Evolutionary conservation across 495 filamentous ascomycete genomes (phyloP).

Genomic region (Xylaria nigripes): DNA sequence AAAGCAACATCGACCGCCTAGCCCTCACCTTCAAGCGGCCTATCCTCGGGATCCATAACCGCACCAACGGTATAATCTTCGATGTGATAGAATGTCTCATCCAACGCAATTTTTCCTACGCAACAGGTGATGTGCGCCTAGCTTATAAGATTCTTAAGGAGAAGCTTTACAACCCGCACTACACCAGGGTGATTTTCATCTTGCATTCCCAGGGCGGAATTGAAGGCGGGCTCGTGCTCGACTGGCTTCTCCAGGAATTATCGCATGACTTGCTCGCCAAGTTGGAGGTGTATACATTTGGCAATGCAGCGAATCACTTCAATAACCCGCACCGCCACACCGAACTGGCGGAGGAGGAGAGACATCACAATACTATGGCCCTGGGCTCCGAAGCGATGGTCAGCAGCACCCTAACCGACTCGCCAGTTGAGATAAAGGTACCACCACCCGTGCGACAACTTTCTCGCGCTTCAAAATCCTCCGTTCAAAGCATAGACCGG

Average conservation of each 20-base stretch:
- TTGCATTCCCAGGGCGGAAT: slow-evolving; percentile 80
- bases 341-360: slow-evolving; percentile 20
- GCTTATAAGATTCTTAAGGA: slow-evolving; percentile 51
- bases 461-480: slow-evolving; percentile 11
- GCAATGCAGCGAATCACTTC: slow-evolving; percentile 78
- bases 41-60: slow-evolving; percentile 75
- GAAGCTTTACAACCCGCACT: slow-evolving; percentile 46
- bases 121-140: slow-evolving; percentile 58
- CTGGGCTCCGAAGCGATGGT: slow-evolving; percentile 10
- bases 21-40: slow-evolving; percentile 67
- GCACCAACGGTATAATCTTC: slow-evolving; percentile 61
- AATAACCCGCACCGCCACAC: slow-evolving; percentile 61
- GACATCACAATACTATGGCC: slow-evolving; percentile 8
- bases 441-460: slow-evolving; percentile 7
- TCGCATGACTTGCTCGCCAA: slow-evolving; percentile 57
- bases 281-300: slow-evolving; percentile 82
- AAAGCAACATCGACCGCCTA: slow-evolving; percentile 62
- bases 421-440: slow-evolving; percentile 15
- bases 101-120: slow-evolving; percentile 67
- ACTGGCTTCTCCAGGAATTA: slow-evolving; percentile 72
- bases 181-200: slow-evolving; percentile 67
- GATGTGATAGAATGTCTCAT: slow-evolving; percentile 71
- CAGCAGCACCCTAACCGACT: slow-evolving; percentile 18
- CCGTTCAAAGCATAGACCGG: slow-evolving; percentile 2
- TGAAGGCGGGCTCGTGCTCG: slow-evolving; percentile 62